phyloP scores from a whole-genome alignment of 2,329 filamentous ascomycete genomes.

The Drechslerella dactyloides region DNA sequence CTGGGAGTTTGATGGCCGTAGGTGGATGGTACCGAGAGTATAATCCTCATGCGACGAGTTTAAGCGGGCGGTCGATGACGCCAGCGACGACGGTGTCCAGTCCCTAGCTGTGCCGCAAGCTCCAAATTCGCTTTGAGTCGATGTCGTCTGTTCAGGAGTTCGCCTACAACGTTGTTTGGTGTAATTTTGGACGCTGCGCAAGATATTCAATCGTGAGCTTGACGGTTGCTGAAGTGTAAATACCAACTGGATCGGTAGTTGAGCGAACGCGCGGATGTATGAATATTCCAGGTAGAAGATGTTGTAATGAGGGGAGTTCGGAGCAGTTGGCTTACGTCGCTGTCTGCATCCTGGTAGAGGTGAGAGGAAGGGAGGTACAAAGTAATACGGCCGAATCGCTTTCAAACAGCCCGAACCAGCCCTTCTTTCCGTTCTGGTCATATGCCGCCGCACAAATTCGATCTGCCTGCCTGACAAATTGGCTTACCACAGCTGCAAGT shows the following conservation, averaged over 20 bases:
- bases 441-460: slow-evolving; percentile 10
- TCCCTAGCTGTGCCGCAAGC: no score
- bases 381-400: background rate
- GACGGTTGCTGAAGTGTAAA: no score
- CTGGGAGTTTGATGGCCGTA: slow-evolving; percentile 1
- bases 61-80: background rate
- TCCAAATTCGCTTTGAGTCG: no score
- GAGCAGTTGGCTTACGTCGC: background rate
- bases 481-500: slow-evolving; percentile 8
- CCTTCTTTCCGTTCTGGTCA: slow-evolving; percentile 6
- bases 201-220: no score
- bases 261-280: background rate
- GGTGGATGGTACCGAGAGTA: background rate
- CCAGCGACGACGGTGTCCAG: no score
- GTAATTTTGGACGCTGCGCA: no score
- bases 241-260: no score
- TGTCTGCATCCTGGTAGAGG: background rate
- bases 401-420: background rate
- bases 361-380: background rate
- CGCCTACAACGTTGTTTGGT: no score
- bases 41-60: background rate
- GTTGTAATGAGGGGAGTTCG: background rate
- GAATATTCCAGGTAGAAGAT: slow-evolving; percentile 1
- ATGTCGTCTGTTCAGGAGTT: no score
- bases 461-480: slow-evolving; percentile 18